Conservation (phyloP, 495 filamentous ascomycete genomes). For the Achaetomiella virescens region DNA sequence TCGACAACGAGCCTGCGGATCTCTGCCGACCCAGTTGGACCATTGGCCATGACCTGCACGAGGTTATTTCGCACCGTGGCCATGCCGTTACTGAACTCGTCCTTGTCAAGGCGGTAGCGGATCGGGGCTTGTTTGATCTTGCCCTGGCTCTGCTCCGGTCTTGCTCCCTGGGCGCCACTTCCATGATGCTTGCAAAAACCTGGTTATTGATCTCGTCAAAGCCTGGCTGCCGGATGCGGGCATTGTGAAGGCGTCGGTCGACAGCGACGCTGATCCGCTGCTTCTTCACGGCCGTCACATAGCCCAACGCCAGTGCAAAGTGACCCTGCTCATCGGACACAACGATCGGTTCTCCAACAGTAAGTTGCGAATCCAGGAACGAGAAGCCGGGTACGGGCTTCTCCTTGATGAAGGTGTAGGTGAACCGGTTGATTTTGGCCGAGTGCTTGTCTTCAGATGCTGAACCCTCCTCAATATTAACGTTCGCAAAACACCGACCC, state of each 20-base stretch:
- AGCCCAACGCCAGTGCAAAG: slow-evolving; percentile 89
- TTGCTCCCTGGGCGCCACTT: slow-evolving; percentile 54
- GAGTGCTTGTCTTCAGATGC: slow-evolving; percentile 57
- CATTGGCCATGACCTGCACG: slow-evolving; percentile 81
- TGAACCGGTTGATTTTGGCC: slow-evolving; percentile 82
- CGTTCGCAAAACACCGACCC: slow-evolving; percentile 59
- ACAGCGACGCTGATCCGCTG: slow-evolving; percentile 77
- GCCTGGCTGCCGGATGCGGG: slow-evolving; percentile 62
- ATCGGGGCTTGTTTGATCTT: slow-evolving; percentile 48
- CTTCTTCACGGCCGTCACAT: slow-evolving; percentile 67
- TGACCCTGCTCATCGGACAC: slow-evolving; percentile 95
- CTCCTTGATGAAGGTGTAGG: slow-evolving; percentile 73
- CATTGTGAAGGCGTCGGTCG: slow-evolving; percentile 80
- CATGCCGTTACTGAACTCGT: slow-evolving; percentile 98
- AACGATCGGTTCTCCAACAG: slow-evolving; percentile 83
- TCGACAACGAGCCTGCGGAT: slow-evolving; percentile 76
- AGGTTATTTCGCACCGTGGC: slow-evolving; percentile 90
- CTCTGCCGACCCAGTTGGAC: slow-evolving; percentile 60
- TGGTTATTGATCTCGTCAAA: slow-evolving; percentile 76
- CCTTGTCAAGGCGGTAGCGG: slow-evolving; percentile 85
- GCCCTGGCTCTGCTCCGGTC: slow-evolving; percentile 42
- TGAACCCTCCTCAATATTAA: slow-evolving; percentile 73
- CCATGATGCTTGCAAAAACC: slow-evolving; percentile 86
- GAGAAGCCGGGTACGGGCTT: slow-evolving; percentile 55
- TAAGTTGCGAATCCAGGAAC: slow-evolving; percentile 88